These are phyloP conservation scores for Arthroderma sp. DNA, from an alignment of 2,329 filamentous ascomycete genomes.

Conservation along the genomic window DNA sequence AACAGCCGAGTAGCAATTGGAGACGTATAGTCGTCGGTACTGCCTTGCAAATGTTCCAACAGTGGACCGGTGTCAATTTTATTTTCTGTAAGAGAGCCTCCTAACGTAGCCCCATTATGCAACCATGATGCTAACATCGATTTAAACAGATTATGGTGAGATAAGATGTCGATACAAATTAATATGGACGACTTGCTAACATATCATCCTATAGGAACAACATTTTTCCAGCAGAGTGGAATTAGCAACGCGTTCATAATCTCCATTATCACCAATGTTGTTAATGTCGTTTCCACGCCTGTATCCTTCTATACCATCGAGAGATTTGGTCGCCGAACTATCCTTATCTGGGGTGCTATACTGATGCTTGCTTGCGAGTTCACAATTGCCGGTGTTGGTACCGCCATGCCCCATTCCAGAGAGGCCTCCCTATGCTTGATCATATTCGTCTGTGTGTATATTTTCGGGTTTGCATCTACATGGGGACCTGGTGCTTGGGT, in stretches of 20 bases:
- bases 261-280: slow-evolving; percentile 38
- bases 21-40: slow-evolving; percentile 58
- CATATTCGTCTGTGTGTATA: slow-evolving; percentile 41
- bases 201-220: slow-evolving; percentile 25
- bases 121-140: background rate
- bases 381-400: slow-evolving; percentile 39
- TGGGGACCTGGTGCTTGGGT: slow-evolving; percentile 43
- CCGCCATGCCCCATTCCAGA: slow-evolving; percentile 23
- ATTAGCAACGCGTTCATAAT: slow-evolving; percentile 39
- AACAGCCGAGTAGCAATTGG: slow-evolving; percentile 41
- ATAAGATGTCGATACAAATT: background rate
- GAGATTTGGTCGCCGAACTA: slow-evolving; percentile 37
- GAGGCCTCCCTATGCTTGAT: slow-evolving; percentile 33
- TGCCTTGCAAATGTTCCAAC: slow-evolving; percentile 62
- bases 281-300: slow-evolving; percentile 41
- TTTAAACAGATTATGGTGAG: slow-evolving; percentile 6
- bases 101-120: background rate
- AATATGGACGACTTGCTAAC: background rate
- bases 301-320: slow-evolving; percentile 43
- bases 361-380: slow-evolving; percentile 43
- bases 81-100: slow-evolving; percentile 22
- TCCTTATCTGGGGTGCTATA: slow-evolving; percentile 41
- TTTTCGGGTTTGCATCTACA: slow-evolving; percentile 42
- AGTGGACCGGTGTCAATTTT: slow-evolving; percentile 65
- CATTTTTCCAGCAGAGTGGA: slow-evolving; percentile 39